Conservation (phyloP, 2,329 filamentous ascomycete species). For the Pestalotiopsis sp. region DNA sequence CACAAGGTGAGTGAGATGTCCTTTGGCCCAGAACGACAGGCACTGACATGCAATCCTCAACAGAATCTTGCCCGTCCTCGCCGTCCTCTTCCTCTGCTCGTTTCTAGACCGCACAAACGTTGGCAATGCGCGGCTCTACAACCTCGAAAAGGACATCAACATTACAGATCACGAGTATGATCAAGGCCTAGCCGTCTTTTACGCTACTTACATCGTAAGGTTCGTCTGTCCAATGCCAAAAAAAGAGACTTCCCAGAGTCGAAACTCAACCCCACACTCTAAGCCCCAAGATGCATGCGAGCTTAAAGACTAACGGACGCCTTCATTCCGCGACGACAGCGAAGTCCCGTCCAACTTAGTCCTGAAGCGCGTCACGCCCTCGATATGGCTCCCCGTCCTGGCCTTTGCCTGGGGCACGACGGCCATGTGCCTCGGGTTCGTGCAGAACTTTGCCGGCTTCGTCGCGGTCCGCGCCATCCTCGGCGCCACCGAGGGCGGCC, state of each 20-base stretch:
- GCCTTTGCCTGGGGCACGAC: constrained; percentile 61
- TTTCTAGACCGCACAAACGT: constrained; percentile 72
- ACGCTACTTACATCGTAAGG: constrained; percentile 65
- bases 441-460: constrained; percentile 57
- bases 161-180: constrained; percentile 67
- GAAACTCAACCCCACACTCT: neutral
- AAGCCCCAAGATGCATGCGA: neutral
- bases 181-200: constrained; percentile 65
- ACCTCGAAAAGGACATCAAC: constrained; percentile 58
- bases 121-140: constrained; percentile 69
- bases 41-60: neutral
- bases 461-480: constrained; percentile 63
- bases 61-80: constrained; percentile 65
- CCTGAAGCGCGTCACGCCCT: constrained; percentile 62
- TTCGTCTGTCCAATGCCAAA: constrained; percentile 26
- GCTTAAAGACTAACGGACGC: neutral
- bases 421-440: constrained; percentile 59
- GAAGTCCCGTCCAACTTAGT: constrained; percentile 68
- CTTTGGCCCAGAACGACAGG: neutral
- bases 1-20: constrained; percentile 40
- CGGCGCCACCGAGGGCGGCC: constrained; percentile 65
- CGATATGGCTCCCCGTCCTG: constrained; percentile 61
- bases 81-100: constrained; percentile 67
- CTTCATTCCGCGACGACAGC: constrained; percentile 33
- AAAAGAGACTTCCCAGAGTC: neutral